phyloP scores from a whole-genome alignment of 1,139 yeast genomes.

The Yarrowia galli region DNA sequence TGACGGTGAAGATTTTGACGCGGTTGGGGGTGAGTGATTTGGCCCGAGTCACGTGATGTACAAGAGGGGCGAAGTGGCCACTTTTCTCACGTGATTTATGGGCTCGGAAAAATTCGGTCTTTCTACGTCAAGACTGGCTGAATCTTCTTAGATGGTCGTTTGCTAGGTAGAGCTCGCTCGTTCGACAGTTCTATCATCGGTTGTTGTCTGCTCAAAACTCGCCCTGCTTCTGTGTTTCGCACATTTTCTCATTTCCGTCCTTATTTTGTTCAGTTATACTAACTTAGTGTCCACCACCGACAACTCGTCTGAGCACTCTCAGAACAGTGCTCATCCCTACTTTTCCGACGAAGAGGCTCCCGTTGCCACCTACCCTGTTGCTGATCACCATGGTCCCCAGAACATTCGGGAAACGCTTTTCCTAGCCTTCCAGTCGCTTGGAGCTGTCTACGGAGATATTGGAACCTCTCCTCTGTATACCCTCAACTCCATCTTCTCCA shows the following conservation, averaged over 20 bases:
- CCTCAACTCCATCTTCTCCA: slow-evolving; percentile 56
- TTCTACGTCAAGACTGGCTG: too few relatives aligned
- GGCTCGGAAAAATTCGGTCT: too few relatives aligned
- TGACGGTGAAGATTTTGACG: background rate
- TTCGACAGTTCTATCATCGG: too few relatives aligned
- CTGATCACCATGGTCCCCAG: slow-evolving; percentile 8
- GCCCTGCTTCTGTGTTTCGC: too few relatives aligned
- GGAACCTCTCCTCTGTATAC: slow-evolving; percentile 68
- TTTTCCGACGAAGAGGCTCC: slow-evolving; percentile 29
- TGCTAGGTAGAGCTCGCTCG: too few relatives aligned
- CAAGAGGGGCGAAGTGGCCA: too few relatives aligned
- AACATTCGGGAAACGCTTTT: background rate
- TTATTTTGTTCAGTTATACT: background rate
- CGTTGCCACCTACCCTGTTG: slow-evolving; percentile 9
- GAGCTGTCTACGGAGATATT: slow-evolving; percentile 68
- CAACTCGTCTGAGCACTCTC: slow-evolving; percentile 11
- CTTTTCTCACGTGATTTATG: too few relatives aligned
- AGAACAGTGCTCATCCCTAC: background rate
- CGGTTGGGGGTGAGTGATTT: background rate
- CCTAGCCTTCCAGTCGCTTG: slow-evolving; percentile 51
- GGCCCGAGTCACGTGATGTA: background rate
- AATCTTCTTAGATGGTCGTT: too few relatives aligned
- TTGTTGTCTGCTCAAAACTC: too few relatives aligned
- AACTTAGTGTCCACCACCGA: slow-evolving; percentile 3
- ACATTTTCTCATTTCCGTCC: too few relatives aligned